Evolutionary conservation across 495 filamentous ascomycete genomes (phyloP).

Genomic region (Bacidia rubella): DNA sequence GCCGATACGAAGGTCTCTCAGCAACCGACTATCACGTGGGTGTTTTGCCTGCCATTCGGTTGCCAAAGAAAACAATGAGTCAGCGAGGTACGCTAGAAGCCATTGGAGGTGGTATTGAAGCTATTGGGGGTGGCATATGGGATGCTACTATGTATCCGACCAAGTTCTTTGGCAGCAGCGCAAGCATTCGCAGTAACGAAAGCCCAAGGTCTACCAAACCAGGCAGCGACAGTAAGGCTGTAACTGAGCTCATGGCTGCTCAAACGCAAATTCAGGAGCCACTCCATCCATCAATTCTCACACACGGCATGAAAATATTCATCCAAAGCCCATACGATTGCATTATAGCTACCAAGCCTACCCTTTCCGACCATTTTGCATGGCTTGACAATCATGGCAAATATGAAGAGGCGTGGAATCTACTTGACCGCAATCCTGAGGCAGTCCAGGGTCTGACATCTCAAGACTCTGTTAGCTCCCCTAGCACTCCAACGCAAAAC

Average conservation of each 20-base stretch:
- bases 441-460: constrained; percentile 24
- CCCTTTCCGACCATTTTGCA: constrained; percentile 65
- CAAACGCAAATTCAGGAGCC: constrained; percentile 16
- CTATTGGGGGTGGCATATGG: constrained; percentile 49
- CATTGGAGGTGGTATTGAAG: constrained; percentile 41
- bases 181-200: constrained; percentile 62
- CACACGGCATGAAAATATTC: constrained; percentile 79
- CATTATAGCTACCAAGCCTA: constrained; percentile 71
- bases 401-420: constrained; percentile 76
- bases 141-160: constrained; percentile 76
- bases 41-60: constrained; percentile 60
- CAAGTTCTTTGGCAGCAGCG: constrained; percentile 71
- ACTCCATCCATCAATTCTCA: constrained; percentile 23
- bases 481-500: constrained; percentile 18
- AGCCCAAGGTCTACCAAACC: constrained; percentile 43
- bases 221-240: constrained; percentile 30
- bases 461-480: constrained; percentile 26
- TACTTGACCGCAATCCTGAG: constrained; percentile 69
- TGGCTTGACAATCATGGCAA: constrained; percentile 71
- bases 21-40: constrained; percentile 85
- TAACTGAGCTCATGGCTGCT: constrained; percentile 15
- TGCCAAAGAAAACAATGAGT: constrained; percentile 38
- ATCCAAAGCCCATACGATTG: constrained; percentile 95
- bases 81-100: constrained; percentile 59
- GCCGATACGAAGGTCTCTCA: constrained; percentile 72